Base-by-base conservation (phyloP, 805 yeast genomes). In the Candida morakotiae region DNA sequence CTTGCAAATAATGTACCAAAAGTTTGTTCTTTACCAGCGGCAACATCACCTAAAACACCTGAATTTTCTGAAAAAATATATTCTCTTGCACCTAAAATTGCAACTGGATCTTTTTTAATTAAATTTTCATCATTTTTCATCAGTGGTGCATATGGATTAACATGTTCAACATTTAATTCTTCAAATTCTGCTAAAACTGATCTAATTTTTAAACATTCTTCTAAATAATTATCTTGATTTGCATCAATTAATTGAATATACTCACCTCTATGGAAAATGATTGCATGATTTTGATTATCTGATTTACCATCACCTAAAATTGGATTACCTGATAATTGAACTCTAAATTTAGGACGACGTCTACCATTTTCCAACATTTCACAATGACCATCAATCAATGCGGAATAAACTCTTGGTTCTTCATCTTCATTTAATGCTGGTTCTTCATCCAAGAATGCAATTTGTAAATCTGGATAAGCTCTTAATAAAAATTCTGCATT, bases 11-110 rank as follows among this genome's bases (percentile, higher is more conserved):
- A 69, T 0, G 94, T 85, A 38, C 94, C 93, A 62, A 85, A 85
- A 8, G 93, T 85, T 56, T 85, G 93, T 59, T 85, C 94, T 53
- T 85, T 85, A 33, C 91, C 91, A 10, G 94, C 94, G 15, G 93
- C 91, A 47, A 85, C 79, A 60, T 85, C 94, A 36, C 93, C 94
- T 34, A 85, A 66, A 36, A 85, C 77, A 33, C 94, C 94, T 43
- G 82, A 73, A 53, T 84, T 85, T 55, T 85, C 93, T 8, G 91
- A 83, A 60, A 84, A 84, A 38, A 84, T 81, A 53, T 84, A 84
- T 58, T 84, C 94, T 52, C 94, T 69, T 1, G 93, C 85, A 35
- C 94, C 94, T 46, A 85, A 74, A 41, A 85, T 83, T 2, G 93
- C 94, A 36, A 85, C 88, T 0, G 93, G 91, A 40, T 65, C 61